Evolutionary conservation across 1,139 yeast genomes (phyloP).

Genomic region (Saccharomyces hybrid): DNA sequence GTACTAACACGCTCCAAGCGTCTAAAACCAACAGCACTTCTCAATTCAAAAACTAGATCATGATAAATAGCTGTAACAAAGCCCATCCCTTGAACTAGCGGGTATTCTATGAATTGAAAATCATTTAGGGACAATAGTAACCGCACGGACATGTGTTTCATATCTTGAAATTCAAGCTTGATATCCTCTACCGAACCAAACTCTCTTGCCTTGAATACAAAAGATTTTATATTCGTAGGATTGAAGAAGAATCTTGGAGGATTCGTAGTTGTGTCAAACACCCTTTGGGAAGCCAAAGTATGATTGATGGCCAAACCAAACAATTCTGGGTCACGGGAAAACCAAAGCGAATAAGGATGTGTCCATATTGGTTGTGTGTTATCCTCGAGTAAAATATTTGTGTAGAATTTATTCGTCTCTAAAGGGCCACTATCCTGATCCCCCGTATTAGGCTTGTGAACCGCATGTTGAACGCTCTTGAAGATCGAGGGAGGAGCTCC

Average conservation of each 20-base stretch:
- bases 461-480: slow-evolving; percentile 33
- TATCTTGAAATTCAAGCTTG: slow-evolving; percentile 25
- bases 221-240: slow-evolving; percentile 32
- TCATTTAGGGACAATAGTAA: slow-evolving; percentile 18
- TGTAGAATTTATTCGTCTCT: slow-evolving; percentile 78
- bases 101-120: slow-evolving; percentile 28
- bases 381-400: slow-evolving; percentile 60
- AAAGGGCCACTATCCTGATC: slow-evolving; percentile 42
- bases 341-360: slow-evolving; percentile 77
- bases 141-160: slow-evolving; percentile 32
- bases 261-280: slow-evolving; percentile 37
- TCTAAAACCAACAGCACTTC: slow-evolving; percentile 58
- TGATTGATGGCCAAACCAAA: slow-evolving; percentile 64
- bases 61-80: slow-evolving; percentile 56
- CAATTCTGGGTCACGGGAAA: slow-evolving; percentile 37
- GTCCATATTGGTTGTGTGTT: slow-evolving; percentile 67
- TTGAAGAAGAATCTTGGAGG: slow-evolving; percentile 23
- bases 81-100: slow-evolving; percentile 64
- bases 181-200: slow-evolving; percentile 20
- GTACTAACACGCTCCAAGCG: slow-evolving; percentile 31
- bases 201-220: slow-evolving; percentile 33
- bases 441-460: slow-evolving; percentile 41
- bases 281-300: slow-evolving; percentile 49
- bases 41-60: slow-evolving; percentile 46
- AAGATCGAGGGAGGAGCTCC: slow-evolving; percentile 1